Conservation (phyloP, 148 eudicot genomes). For the Persicaria tinctoria region DNA sequence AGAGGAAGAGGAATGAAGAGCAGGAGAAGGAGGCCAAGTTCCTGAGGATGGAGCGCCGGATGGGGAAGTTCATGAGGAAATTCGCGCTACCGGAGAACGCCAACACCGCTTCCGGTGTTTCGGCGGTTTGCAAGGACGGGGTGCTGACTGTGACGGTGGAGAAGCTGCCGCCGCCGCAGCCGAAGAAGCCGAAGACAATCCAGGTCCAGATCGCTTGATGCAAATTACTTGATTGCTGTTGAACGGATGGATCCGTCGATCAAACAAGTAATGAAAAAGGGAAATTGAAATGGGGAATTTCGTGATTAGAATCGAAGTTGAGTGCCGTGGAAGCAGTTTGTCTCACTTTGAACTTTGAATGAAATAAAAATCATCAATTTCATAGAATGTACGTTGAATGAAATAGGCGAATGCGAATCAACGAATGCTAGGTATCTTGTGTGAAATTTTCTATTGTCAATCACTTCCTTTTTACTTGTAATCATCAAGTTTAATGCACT, state of each 20-base stretch:
- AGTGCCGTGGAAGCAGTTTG: too few species aligned
- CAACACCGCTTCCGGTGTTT: slow-evolving; percentile 26
- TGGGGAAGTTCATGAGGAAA: slow-evolving; percentile 74
- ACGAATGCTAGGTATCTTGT: too few species aligned
- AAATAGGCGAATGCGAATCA: too few species aligned
- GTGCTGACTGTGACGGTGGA: slow-evolving; percentile 54
- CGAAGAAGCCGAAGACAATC: slow-evolving; percentile 66
- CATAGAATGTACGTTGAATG: too few species aligned
- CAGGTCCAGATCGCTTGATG: slow-evolving; percentile 43
- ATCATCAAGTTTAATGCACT: too few species aligned
- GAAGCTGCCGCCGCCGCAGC: slow-evolving; percentile 60
- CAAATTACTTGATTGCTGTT: background rate
- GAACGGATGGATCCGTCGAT: background rate
- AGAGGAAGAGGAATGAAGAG: slow-evolving; percentile 52
- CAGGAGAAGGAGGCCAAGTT: slow-evolving; percentile 43
- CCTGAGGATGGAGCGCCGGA: slow-evolving; percentile 62
- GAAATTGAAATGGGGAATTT: background rate
- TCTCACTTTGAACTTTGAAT: too few species aligned
- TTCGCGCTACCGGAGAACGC: slow-evolving; percentile 70
- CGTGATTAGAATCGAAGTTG: too few species aligned
- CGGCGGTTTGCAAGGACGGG: slow-evolving; percentile 62
- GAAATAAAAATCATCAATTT: too few species aligned
- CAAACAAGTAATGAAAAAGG: background rate
- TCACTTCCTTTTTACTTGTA: too few species aligned
- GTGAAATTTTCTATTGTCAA: too few species aligned